Conservation (phyloP, 352 stramenopile genomes). For the Phytopythium sindhum region DNA sequence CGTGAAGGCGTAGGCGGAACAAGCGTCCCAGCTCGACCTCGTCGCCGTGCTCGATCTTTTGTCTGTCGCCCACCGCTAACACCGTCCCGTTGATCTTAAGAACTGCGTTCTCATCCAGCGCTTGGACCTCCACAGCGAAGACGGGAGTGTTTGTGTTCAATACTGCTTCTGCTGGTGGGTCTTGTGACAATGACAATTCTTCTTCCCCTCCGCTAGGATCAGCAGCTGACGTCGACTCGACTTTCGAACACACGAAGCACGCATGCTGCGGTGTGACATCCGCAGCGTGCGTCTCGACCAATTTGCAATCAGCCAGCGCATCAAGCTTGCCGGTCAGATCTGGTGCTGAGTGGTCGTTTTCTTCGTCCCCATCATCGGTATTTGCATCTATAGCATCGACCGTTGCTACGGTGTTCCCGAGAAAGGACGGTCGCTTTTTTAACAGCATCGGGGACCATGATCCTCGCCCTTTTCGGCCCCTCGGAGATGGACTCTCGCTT, state of each 20-base stretch:
- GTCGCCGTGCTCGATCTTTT: conserved; percentile 43
- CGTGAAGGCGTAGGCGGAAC: conserved; percentile 44
- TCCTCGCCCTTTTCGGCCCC: conserved; percentile 12
- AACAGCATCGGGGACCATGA: conserved; percentile 44
- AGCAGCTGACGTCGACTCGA: not conserved
- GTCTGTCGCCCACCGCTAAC: conserved; percentile 13
- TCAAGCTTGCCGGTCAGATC: not conserved
- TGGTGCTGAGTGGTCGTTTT: not conserved
- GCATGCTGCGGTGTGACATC: conserved; percentile 2
- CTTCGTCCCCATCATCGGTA: not conserved
- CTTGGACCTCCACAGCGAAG: conserved; percentile 26
- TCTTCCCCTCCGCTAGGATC: not conserved
- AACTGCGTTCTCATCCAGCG: conserved; percentile 25
- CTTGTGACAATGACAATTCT: not conserved
- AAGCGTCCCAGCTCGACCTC: conserved; percentile 36
- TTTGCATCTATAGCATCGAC: not conserved
- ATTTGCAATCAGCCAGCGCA: not conserved
- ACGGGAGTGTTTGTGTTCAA: not conserved
- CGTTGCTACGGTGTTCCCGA: not conserved
- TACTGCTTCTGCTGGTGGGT: not conserved
- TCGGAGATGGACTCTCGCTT: not conserved
- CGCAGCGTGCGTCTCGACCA: not conserved
- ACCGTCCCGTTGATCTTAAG: conserved; percentile 36
- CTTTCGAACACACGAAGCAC: conserved; percentile 2
- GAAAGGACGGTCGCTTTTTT: conserved; percentile 19